Evolutionary conservation across 176 grass and related monocot genomes (phyloP).

Genomic region (Rhipidocladum racemiflorum): DNA sequence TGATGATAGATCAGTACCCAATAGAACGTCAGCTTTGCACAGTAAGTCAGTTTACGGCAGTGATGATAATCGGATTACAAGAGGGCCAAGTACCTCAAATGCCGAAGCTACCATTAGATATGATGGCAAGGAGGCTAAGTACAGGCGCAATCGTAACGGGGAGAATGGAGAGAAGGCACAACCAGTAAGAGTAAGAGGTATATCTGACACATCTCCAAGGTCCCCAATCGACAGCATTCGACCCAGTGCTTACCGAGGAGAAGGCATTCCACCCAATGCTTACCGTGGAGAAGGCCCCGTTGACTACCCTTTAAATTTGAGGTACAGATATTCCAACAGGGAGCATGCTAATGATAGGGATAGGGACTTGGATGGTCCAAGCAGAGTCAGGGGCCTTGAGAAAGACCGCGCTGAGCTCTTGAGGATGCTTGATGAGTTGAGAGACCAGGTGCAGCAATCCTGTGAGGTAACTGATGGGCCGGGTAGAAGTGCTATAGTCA

Average conservation of each 20-base stretch:
- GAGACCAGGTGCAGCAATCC: constrained; percentile 77
- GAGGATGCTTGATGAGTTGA: constrained; percentile 87
- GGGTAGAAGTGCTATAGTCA: constrained; percentile 32
- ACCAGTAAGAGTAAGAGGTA: constrained; percentile 38
- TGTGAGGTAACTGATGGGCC: constrained; percentile 50
- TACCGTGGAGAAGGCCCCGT: constrained; percentile 39
- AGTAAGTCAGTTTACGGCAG: constrained; percentile 18
- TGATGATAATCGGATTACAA: constrained; percentile 32
- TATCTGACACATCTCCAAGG: constrained; percentile 30
- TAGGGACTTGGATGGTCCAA: constrained; percentile 48
- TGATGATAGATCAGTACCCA: constrained; percentile 20
- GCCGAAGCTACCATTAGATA: constrained; percentile 22
- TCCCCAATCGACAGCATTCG: neutral
- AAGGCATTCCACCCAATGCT: constrained; percentile 8
- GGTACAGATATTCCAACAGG: constrained; percentile 25
- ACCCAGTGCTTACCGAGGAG: too few species aligned
- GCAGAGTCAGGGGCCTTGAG: constrained; percentile 71
- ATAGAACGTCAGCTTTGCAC: constrained; percentile 14
- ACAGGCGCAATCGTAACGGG: constrained; percentile 45
- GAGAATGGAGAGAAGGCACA: constrained; percentile 31
- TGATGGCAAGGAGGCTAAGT: constrained; percentile 38
- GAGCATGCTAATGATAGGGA: constrained; percentile 29
- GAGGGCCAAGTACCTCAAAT: constrained; percentile 39
- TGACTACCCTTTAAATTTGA: constrained; percentile 29
- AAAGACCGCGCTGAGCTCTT: constrained; percentile 71